These are phyloP conservation scores for Sugiyamaella castrensis DNA, from an alignment of 1,139 yeast genomes.

Conservation along the genomic window DNA sequence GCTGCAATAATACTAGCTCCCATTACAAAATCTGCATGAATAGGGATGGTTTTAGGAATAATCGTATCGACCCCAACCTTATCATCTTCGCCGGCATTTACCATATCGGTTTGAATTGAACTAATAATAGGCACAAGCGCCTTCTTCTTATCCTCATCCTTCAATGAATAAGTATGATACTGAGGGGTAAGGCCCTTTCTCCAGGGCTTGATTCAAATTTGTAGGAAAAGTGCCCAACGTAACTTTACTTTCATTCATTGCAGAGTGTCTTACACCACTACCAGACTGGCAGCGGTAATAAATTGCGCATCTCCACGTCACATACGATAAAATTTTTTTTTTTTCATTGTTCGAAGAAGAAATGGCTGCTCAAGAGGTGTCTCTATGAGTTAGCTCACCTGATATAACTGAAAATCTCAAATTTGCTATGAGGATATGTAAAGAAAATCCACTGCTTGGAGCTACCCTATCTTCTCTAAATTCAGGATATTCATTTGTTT, in stretches of 20 bases:
- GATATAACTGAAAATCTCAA: conserved; percentile 13
- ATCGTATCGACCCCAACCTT: background rate
- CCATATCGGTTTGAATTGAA: conserved; percentile 1
- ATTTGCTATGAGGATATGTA: conserved; percentile 11
- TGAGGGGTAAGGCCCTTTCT: conserved; percentile 3
- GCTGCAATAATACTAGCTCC: conserved; percentile 10
- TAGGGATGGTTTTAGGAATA: conserved; percentile 7
- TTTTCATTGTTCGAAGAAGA: background rate
- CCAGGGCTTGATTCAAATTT: conserved; percentile 13
- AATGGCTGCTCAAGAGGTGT: background rate
- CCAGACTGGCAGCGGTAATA: conserved; percentile 10
- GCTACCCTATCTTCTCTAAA: conserved; percentile 10
- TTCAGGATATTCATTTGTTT: background rate
- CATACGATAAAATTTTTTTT: conserved; percentile 3
- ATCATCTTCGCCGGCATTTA: conserved; percentile 2
- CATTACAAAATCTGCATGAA: conserved; percentile 12
- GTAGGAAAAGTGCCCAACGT: conserved; percentile 3
- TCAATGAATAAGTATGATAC: conserved; percentile 6
- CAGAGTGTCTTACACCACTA: conserved; percentile 11
- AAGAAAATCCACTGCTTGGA: conserved; percentile 8
- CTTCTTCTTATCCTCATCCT: conserved; percentile 7
- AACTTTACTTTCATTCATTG: conserved; percentile 3
- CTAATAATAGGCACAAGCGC: conserved; percentile 10
- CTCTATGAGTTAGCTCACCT: conserved; percentile 14
- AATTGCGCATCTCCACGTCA: conserved; percentile 13